These are phyloP conservation scores for Coprinopsis marcescibilis DNA, from an alignment of 768 basidiomycete genomes.

Conservation along the genomic window DNA sequence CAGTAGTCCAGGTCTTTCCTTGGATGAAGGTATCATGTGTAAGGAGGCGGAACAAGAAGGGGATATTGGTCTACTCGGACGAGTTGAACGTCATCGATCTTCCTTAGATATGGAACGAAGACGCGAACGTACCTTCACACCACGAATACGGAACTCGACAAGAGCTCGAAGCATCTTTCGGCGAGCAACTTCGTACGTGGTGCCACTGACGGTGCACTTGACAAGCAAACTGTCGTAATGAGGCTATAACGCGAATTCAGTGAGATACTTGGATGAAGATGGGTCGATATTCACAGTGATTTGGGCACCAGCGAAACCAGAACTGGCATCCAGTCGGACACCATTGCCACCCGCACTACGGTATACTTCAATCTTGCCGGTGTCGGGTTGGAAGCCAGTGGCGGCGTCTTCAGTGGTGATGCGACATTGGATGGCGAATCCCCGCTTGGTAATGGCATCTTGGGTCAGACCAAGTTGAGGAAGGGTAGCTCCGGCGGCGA, in stretches of 20 bases:
- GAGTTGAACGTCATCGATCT: background rate
- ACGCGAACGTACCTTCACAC: constrained; percentile 73
- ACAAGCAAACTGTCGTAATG: constrained; percentile 98
- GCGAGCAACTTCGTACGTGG: constrained; percentile 97
- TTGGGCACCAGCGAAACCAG: constrained; percentile 97
- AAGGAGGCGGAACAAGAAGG: constrained; percentile 96
- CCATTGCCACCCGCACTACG: constrained; percentile 98
- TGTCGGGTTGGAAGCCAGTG: constrained; percentile 93
- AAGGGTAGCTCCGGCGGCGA: constrained; percentile 96
- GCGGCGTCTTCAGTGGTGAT: constrained; percentile 96
- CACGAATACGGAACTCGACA: constrained; percentile 99
- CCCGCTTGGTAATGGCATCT: constrained; percentile 92
- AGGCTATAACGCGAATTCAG: constrained; percentile 48
- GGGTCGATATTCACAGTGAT: constrained; percentile 66
- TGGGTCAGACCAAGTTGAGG: constrained; percentile 94
- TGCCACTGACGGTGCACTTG: constrained; percentile 92
- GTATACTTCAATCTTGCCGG: constrained; percentile 99
- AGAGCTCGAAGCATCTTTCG: constrained; percentile 98
- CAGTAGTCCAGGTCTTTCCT: constrained; percentile 97
- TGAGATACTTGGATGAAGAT: background rate
- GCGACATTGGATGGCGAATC: constrained; percentile 97
- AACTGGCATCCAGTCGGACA: constrained; percentile 92
- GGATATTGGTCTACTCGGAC: constrained; percentile 87
- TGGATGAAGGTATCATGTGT: constrained; percentile 95
- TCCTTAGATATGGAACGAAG: background rate